A percentile compares a stretch with the other conserved stretches of the same genome.
These are phyloP conservation scores for Actinidia arguta DNA, from an alignment of 179 eudicot genomes.

Conservation along the genomic window DNA sequence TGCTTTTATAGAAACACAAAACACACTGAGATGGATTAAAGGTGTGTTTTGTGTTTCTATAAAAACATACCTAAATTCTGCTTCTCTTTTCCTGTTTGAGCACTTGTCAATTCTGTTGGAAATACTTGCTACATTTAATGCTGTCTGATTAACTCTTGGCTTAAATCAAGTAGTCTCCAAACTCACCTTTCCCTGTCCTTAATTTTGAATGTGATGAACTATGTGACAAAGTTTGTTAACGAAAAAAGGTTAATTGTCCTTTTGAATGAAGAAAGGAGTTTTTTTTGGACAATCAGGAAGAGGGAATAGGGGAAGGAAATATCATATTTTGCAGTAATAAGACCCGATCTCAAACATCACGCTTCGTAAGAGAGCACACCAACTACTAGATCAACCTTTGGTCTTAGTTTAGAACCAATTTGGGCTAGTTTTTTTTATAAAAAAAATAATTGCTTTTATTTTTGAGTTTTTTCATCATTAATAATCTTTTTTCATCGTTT, in stretches of 20 bases:
- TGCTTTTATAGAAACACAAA: background rate
- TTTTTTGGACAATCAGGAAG: too few relatives aligned
- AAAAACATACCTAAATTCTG: conserved; percentile 19
- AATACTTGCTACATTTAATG: conserved; percentile 29
- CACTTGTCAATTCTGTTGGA: conserved; percentile 28
- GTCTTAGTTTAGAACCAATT: too few relatives aligned
- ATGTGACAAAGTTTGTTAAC: background rate
- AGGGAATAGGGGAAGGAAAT: too few relatives aligned
- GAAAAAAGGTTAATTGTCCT: background rate
- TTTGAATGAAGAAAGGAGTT: background rate
- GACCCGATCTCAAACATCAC: too few relatives aligned
- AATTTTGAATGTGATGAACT: background rate
- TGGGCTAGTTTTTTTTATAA: too few relatives aligned
- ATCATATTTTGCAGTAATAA: too few relatives aligned
- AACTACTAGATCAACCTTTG: too few relatives aligned
- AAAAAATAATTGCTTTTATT: too few relatives aligned
- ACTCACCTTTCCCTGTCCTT: background rate
- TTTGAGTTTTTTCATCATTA: too few relatives aligned
- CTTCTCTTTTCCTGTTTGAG: background rate
- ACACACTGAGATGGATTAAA: background rate
- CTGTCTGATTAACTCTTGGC: conserved; percentile 15
- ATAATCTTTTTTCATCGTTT: too few relatives aligned
- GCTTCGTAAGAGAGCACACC: too few relatives aligned
- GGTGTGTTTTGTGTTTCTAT: too few relatives aligned
- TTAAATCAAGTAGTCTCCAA: background rate